Percentiles rank a stretch among this genome's conserved stretches.
Evolutionary conservation across 495 filamentous ascomycete genomes (phyloP).

Genomic region (Glarea lozoyensis): DNA sequence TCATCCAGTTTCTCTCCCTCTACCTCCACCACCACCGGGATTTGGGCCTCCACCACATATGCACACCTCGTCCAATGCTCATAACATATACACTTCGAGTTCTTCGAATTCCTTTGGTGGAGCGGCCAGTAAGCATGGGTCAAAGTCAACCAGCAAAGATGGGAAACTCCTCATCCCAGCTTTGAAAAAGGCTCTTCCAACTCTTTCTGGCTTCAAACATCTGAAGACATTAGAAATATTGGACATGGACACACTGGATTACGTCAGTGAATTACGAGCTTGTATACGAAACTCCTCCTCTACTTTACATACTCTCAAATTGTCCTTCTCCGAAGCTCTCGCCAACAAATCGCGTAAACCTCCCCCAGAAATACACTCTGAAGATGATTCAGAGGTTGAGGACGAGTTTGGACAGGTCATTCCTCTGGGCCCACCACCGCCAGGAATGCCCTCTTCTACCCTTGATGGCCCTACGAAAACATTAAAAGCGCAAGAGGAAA

Average conservation of each 20-base stretch:
- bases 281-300: constrained; percentile 43
- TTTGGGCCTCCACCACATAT: not conserved
- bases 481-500: constrained; percentile 37
- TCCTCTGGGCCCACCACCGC: constrained; percentile 7
- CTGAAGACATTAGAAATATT: constrained; percentile 44
- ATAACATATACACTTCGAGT: not conserved
- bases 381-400: constrained; percentile 43
- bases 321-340: constrained; percentile 47
- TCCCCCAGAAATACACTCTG: constrained; percentile 32
- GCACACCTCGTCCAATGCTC: not conserved
- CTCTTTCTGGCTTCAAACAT: constrained; percentile 46
- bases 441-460: not conserved
- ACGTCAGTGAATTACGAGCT: constrained; percentile 40
- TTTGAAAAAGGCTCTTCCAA: constrained; percentile 30
- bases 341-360: constrained; percentile 44
- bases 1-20: not conserved
- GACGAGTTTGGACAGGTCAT: constrained; percentile 18
- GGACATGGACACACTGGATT: constrained; percentile 48
- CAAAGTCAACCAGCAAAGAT: constrained; percentile 1
- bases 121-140: not conserved
- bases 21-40: not conserved
- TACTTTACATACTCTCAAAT: constrained; percentile 40
- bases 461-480: constrained; percentile 23
- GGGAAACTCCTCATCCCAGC: not conserved
- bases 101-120: constrained; percentile 1